Percentiles rank a stretch among this genome's conserved stretches.
These are phyloP conservation scores for Cymbopogon flexuosus DNA, from an alignment of 202 grass and related monocot genomes.

Conservation along the genomic window DNA sequence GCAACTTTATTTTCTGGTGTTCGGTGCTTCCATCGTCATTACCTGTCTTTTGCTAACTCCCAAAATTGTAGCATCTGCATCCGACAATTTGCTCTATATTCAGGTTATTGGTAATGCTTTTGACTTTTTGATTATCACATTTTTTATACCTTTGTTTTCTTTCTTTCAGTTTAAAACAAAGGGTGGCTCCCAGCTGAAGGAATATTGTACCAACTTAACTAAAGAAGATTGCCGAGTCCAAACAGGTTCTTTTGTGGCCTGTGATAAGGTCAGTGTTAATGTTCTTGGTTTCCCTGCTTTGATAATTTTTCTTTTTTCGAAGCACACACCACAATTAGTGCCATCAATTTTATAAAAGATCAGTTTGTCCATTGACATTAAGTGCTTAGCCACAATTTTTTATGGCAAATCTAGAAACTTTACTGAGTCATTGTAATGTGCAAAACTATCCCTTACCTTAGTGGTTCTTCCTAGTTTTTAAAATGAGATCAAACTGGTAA, in stretches of 20 bases:
- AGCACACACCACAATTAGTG: neutral
- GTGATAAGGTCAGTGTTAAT: slow-evolving; percentile 73
- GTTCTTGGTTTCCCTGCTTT: neutral
- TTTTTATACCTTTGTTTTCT: slow-evolving; percentile 4
- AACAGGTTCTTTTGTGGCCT: slow-evolving; percentile 83
- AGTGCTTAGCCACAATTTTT: neutral
- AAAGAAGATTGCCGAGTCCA: slow-evolving; percentile 97
- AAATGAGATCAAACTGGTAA: neutral
- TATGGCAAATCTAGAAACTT: slow-evolving; percentile 4
- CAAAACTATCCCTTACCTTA: neutral
- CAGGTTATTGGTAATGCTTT: slow-evolving; percentile 2
- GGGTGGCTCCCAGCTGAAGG: slow-evolving; percentile 97
- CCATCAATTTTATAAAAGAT: neutral
- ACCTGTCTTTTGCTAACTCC: neutral
- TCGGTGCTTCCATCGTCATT: neutral
- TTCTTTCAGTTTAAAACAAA: slow-evolving; percentile 93
- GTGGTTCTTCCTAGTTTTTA: neutral
- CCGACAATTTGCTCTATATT: neutral
- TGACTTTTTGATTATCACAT: neutral
- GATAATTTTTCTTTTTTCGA: neutral
- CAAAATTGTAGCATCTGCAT: neutral
- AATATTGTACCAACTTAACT: slow-evolving; percentile 96
- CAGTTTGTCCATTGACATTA: slow-evolving; percentile 9
- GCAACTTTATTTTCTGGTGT: neutral
- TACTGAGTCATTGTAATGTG: neutral